phyloP scores from a whole-genome alignment of 2,329 filamentous ascomycete species.

The Rutstroemia sydowiana region DNA sequence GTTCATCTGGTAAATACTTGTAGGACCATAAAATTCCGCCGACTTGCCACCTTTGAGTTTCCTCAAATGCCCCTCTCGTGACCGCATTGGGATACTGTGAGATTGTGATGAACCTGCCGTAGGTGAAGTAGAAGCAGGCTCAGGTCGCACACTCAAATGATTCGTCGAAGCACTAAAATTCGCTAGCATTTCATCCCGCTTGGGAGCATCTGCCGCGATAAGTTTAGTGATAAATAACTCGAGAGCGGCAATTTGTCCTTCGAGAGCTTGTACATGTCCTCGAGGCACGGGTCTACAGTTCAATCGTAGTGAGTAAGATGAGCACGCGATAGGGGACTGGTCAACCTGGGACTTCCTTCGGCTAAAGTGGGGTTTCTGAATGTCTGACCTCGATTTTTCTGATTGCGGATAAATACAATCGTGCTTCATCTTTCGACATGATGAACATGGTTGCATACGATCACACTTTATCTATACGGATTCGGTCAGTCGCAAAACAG shows the following conservation, averaged over 20 bases:
- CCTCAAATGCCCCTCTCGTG: conserved; percentile 33
- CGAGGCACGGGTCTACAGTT: conserved; percentile 36
- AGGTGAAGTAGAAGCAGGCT: neutral
- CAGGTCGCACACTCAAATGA: conserved; percentile 7
- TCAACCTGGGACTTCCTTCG: too few relatives aligned
- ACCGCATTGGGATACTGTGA: conserved; percentile 22
- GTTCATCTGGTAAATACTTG: conserved; percentile 37
- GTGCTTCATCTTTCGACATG: conserved; percentile 37
- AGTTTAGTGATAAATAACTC: conserved; percentile 40
- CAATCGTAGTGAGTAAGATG: neutral
- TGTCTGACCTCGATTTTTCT: conserved; percentile 36
- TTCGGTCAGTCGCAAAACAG: neutral
- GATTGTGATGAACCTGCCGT: conserved; percentile 11
- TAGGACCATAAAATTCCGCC: conserved; percentile 42
- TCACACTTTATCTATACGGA: conserved; percentile 42
- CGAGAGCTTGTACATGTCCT: conserved; percentile 41
- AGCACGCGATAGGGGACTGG: neutral
- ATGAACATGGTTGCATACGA: conserved; percentile 42
- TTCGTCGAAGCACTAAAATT: conserved; percentile 27
- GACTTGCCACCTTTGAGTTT: conserved; percentile 34
- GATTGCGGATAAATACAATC: conserved; percentile 36
- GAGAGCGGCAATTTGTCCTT: conserved; percentile 40
- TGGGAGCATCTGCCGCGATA: conserved; percentile 33
- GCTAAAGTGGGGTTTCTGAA: neutral
- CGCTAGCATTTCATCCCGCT: conserved; percentile 37